Percentiles rank a stretch among this genome's conserved stretches.
Conservation (phyloP, 441 rosid genomes). For the Corymbia citriodora region DNA sequence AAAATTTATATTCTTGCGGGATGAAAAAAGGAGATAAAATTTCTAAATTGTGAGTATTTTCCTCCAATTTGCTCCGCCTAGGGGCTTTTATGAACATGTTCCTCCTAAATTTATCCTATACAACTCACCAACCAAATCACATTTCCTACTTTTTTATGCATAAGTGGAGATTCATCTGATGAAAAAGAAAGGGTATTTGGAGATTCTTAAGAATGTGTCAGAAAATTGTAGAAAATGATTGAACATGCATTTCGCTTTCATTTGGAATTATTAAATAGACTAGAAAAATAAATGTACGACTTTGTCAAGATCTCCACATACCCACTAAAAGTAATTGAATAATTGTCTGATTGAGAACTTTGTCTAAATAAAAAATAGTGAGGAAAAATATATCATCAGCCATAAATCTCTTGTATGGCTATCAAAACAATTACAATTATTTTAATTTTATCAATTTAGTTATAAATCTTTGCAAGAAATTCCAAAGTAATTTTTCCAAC, state of each 20-base stretch:
- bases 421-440: no score
- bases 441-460: not conserved
- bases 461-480: fast-evolving
- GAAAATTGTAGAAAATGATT: not conserved
- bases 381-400: not conserved
- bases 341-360: not conserved
- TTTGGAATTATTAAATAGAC: not conserved
- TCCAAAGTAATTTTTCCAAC: fast-evolving
- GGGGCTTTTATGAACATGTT: not conserved
- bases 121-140: not conserved
- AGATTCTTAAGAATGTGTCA: not conserved
- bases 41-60: not conserved
- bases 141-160: not conserved
- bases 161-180: not conserved
- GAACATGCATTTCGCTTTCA: not conserved
- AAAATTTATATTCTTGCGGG: not conserved
- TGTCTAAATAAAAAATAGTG: not conserved
- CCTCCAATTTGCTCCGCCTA: not conserved
- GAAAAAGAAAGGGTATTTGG: not conserved
- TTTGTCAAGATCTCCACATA: not conserved
- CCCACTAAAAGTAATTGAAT: not conserved
- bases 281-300: not conserved
- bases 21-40: not conserved
- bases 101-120: not conserved
- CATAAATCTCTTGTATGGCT: fast-evolving